A percentile compares a stretch with the other conserved stretches of the same genome.
Conservation (phyloP, 306 rosid genomes). For the Begonia loranthoides region DNA sequence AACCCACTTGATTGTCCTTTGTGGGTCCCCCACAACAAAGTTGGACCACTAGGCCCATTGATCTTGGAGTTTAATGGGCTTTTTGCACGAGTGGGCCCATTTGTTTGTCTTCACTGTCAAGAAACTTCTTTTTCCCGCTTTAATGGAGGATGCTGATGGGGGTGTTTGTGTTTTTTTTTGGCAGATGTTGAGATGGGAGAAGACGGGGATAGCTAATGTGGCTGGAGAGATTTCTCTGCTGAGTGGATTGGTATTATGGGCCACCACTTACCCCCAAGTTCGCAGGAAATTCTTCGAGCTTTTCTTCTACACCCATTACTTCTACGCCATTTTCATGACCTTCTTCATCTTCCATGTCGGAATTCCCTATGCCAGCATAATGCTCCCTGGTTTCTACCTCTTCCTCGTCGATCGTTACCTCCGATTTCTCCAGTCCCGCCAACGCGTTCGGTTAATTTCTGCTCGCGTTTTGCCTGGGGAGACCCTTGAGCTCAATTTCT, state of each 20-base stretch:
- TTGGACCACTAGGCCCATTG: too few species aligned
- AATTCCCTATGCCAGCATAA: constrained; percentile 22
- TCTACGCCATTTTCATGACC: constrained; percentile 45
- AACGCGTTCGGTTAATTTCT: constrained; percentile 27
- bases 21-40: too few species aligned
- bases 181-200: constrained; percentile 55
- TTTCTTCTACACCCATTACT: constrained; percentile 61
- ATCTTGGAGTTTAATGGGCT: too few species aligned
- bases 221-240: constrained; percentile 65
- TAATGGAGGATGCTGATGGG: too few species aligned
- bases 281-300: constrained; percentile 55
- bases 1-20: too few species aligned
- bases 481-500: constrained; percentile 61
- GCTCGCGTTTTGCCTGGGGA: constrained; percentile 50
- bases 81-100: too few species aligned
- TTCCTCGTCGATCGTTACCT: constrained; percentile 63
- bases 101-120: too few species aligned
- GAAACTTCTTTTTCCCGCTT: too few species aligned
- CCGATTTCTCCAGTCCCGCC: constrained; percentile 51
- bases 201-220: constrained; percentile 30
- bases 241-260: constrained; percentile 48
- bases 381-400: constrained; percentile 77
- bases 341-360: constrained; percentile 74
- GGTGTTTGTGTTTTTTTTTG: neutral
- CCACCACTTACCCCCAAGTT: constrained; percentile 36